phyloP scores from a whole-genome alignment of 306 rosid genomes.

The Sechiopsis laciniata region DNA sequence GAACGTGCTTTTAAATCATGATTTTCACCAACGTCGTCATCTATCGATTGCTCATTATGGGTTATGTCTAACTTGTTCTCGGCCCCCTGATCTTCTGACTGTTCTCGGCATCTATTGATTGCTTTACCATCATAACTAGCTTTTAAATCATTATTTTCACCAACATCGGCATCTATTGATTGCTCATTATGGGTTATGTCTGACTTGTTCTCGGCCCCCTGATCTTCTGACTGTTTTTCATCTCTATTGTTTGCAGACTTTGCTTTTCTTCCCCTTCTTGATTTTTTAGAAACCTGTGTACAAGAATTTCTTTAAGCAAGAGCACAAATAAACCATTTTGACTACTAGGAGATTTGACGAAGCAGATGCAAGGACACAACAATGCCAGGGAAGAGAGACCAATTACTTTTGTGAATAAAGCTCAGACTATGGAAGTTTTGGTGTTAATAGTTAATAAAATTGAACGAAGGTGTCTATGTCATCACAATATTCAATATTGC shows the following conservation, averaged over 20 bases:
- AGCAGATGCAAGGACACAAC: neutral
- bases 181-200: constrained; percentile 35
- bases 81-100: constrained; percentile 36
- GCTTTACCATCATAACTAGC: constrained; percentile 36
- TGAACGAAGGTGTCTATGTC: neutral
- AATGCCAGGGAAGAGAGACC: constrained; percentile 9
- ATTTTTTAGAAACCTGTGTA: constrained; percentile 64
- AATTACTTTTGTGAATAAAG: neutral
- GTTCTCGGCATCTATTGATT: constrained; percentile 33
- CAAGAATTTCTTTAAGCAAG: constrained; percentile 14
- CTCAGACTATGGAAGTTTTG: neutral
- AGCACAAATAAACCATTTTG: neutral
- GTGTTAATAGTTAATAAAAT: neutral
- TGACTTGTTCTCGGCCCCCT: constrained; percentile 38
- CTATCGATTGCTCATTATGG: constrained; percentile 33
- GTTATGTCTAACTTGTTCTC: constrained; percentile 42
- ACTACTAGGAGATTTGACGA: neutral
- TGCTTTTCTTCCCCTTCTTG: constrained; percentile 58
- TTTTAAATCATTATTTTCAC: constrained; percentile 31
- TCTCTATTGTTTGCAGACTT: constrained; percentile 34
- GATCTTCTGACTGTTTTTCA: constrained; percentile 36
- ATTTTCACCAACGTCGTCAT: constrained; percentile 31
- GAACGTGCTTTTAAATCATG: constrained; percentile 32
- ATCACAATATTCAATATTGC: neutral
- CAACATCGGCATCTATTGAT: constrained; percentile 31